Evolutionary conservation across 441 rosid genomes (phyloP).

Genomic region (California macrophylla): DNA sequence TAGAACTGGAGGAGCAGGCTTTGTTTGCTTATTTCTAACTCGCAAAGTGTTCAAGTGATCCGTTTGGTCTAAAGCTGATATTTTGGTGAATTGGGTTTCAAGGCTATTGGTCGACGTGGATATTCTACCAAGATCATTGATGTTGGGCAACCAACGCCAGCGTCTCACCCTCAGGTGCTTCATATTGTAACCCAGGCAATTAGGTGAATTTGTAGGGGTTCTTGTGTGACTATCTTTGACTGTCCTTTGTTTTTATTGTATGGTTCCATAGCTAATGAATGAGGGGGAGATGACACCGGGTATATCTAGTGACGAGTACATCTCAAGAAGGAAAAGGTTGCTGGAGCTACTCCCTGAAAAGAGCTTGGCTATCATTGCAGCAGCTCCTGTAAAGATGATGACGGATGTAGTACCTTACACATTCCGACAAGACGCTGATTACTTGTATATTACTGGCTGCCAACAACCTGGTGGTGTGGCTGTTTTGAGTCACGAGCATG

Average conservation of each 20-base stretch:
- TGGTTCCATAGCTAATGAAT: slow-evolving; percentile 48
- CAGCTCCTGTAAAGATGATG: slow-evolving; percentile 95
- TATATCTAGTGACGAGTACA: slow-evolving; percentile 59
- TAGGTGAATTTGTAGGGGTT: not conserved
- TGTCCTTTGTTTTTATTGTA: not conserved
- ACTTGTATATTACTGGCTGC: slow-evolving; percentile 80
- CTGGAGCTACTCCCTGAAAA: slow-evolving; percentile 71
- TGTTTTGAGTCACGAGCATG: slow-evolving; percentile 52
- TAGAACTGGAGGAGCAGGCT: not conserved
- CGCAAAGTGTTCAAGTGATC: not conserved
- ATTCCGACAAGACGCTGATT: slow-evolving; percentile 81
- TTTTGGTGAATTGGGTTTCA: slow-evolving; percentile 21
- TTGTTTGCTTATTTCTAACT: not conserved
- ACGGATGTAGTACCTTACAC: slow-evolving; percentile 90
- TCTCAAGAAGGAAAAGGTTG: slow-evolving; percentile 59
- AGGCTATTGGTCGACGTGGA: slow-evolving; percentile 34
- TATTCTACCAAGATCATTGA: slow-evolving; percentile 52
- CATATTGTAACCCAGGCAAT: not conserved
- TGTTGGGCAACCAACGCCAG: slow-evolving; percentile 79
- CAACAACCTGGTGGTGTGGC: slow-evolving; percentile 95
- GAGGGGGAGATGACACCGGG: slow-evolving; percentile 94
- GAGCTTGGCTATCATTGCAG: slow-evolving; percentile 67
- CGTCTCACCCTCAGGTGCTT: slow-evolving; percentile 82
- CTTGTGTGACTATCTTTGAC: not conserved
- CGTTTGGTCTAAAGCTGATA: slow-evolving; percentile 1